Base-by-base conservation (phyloP, 495 filamentous ascomycete species). In the Cercophora scortea region DNA sequence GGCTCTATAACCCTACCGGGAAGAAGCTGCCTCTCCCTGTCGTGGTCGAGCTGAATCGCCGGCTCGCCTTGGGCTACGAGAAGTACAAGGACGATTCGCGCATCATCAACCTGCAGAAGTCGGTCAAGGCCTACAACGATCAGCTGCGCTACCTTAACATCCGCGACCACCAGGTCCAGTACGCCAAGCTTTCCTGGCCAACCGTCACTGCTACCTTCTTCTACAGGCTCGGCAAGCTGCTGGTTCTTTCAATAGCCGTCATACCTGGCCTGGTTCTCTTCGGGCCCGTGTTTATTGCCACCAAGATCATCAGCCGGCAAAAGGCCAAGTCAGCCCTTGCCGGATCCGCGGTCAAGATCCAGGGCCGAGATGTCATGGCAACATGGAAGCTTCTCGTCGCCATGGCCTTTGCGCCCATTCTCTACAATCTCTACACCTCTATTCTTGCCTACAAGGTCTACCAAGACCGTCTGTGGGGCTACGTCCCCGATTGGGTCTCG, bases 311-410 rank as follows among this genome's bases (percentile, higher is more conserved):
- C 56, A 95, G 89, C n/a, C 84, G 81, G 49, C 86, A 83, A 58
- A 99, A 99, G 70, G 89, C 92, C 0, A 83, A 81, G 56, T 86
- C 93, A 67, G 93, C 93, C 0, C 79, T 99, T 25, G 92, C 91
- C 4, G 90, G 85, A 17, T 96, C 90, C 9, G 88, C 86, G 2
- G 93, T 99, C 56, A 99, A 99, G 64, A 79, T 99, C 32, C 86
- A 94, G 64, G 93, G 88, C 15, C 81, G 84, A 35, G 93, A 99
- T 66, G 93, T 99, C 19, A 92, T 99, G 76, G 93, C 93, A 0
- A 97, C 93, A 0, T 99, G 93, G 93, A 99, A 99, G 67, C 78
- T 99, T 11, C 83, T 99, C 8, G 91, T 97, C 19, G 82, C 92
- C 33, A 75, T 97, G 61, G 90, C 84, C 12, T 83, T 99, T 59